A percentile compares a stretch with the other conserved stretches of the same genome.
Conservation (phyloP, 441 rosid genomes). For the Erysimum cheiri region DNA sequence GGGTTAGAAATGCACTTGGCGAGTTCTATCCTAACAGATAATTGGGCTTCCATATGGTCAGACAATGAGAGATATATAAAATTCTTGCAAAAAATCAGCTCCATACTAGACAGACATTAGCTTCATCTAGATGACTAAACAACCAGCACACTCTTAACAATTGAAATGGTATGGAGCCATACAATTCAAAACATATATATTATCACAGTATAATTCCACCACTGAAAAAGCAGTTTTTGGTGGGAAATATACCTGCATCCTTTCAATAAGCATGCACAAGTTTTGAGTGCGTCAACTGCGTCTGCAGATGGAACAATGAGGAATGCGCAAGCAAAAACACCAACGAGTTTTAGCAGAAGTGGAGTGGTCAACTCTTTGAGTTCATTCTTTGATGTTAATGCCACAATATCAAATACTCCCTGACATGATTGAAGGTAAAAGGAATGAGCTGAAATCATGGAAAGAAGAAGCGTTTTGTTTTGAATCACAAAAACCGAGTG, state of each 20-base stretch:
- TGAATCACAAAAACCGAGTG: constrained; percentile 23
- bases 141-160: constrained; percentile 11
- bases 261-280: constrained; percentile 87
- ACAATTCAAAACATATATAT: background rate
- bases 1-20: constrained; percentile 93
- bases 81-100: constrained; percentile 1
- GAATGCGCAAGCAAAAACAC: constrained; percentile 63
- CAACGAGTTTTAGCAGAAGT: constrained; percentile 53
- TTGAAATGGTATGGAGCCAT: background rate
- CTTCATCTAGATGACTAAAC: constrained; percentile 18
- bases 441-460: background rate
- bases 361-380: constrained; percentile 52
- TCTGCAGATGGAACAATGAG: constrained; percentile 85
- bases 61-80: constrained; percentile 31
- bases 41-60: constrained; percentile 19
- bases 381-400: constrained; percentile 44
- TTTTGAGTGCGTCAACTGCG: constrained; percentile 95
- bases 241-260: constrained; percentile 76
- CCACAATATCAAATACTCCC: constrained; percentile 50
- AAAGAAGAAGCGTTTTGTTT: background rate
- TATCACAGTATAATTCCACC: no score
- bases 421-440: constrained; percentile 39
- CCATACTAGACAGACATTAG: background rate
- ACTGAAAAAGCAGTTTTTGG: background rate
- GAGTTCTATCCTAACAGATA: constrained; percentile 75